Base-by-base conservation (phyloP, 2,329 filamentous ascomycete genomes). In the Talaromyces sp. region DNA sequence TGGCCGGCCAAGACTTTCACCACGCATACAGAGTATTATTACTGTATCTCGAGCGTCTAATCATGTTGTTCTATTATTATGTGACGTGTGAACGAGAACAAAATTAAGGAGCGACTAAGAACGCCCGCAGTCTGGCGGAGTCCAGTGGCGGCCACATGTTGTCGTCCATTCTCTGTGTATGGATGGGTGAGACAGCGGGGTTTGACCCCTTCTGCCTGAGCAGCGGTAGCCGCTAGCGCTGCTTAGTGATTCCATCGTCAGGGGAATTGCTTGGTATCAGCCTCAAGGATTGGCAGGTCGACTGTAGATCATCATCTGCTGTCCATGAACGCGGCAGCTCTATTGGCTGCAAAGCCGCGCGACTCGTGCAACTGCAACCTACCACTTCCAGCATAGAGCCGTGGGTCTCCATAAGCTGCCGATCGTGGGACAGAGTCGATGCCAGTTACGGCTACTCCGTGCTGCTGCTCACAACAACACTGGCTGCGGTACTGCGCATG, bases 351-450 rank as follows among this genome's bases (percentile, higher is more conserved):
- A 29, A 52, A 52, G 49, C 49, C 49, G 49, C 49, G 49, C 49
- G 49, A 52, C 49, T 52, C 49, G 49, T 52, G 49, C 49, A 26
- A 52, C 26, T 52, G 49, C 49, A 52, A 52, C 49, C 49, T 52
- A 19, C 49, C 26, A 2, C 24, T 27, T 52, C 24, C 13, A n/a
- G 49, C 19, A 52, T 52, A 52, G 17, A 9, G 21, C 49, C 1
- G 19, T 26, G 49, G 49, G 19, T 3, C 14, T 52, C 11, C 26
- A 52, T 52, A 52, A 52, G 26, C 21, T n/a, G 49, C 21, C 26
- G 49, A 52, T 52, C 49, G 43, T 24, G 19, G 19, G 19, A 13
- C 19, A 7, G 24, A 46, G 19, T 21, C 43, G 43, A 46, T 46
- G 19, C 43, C 19, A 9, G 10, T 46, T 46, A 46, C 43, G 43